Percentiles rank a stretch among this genome's conserved stretches.
These are phyloP conservation scores for Aspergillus aculeatinus DNA, from an alignment of 2,329 filamentous ascomycete species.

Conservation along the genomic window DNA sequence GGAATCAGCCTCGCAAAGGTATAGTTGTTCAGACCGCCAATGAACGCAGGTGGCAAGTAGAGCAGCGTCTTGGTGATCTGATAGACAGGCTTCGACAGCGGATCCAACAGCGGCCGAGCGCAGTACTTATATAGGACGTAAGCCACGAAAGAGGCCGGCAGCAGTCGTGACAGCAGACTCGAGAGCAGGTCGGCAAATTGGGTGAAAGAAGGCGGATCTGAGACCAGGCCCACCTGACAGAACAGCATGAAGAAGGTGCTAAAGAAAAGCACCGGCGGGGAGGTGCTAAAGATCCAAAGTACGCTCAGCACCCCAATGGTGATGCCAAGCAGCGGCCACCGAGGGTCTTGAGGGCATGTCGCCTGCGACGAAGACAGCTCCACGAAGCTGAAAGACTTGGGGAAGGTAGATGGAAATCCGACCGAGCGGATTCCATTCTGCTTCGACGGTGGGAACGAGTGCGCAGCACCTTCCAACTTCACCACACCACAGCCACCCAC, in stretches of 20 bases:
- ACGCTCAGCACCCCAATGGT: slow-evolving; percentile 76
- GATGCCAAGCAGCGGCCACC: slow-evolving; percentile 81
- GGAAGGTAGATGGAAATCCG: slow-evolving; percentile 84
- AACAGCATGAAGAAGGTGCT: slow-evolving; percentile 79
- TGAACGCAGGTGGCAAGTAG: slow-evolving; percentile 87
- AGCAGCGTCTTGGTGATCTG: slow-evolving; percentile 88
- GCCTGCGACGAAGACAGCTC: slow-evolving; percentile 52
- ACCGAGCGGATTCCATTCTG: slow-evolving; percentile 75
- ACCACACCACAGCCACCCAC: slow-evolving; percentile 81
- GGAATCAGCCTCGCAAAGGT: slow-evolving; percentile 86
- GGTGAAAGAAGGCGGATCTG: slow-evolving; percentile 73
- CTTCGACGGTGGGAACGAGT: slow-evolving; percentile 62
- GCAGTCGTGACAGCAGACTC: slow-evolving; percentile 72
- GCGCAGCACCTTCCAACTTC: slow-evolving; percentile 66
- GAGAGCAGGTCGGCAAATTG: slow-evolving; percentile 72
- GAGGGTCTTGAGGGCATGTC: slow-evolving; percentile 71
- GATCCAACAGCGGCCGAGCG: slow-evolving; percentile 67
- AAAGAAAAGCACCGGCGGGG: slow-evolving; percentile 79
- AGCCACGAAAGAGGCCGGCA: slow-evolving; percentile 83
- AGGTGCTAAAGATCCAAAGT: slow-evolving; percentile 78
- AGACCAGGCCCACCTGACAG: slow-evolving; percentile 84
- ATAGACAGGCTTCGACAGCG: slow-evolving; percentile 58
- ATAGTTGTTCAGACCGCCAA: slow-evolving; percentile 90
- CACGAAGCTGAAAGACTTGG: slow-evolving; percentile 78
- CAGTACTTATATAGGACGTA: slow-evolving; percentile 87